These are phyloP conservation scores for Mediolabrus comicus DNA, from an alignment of 108 stramenopile genomes.

Conservation along the genomic window DNA sequence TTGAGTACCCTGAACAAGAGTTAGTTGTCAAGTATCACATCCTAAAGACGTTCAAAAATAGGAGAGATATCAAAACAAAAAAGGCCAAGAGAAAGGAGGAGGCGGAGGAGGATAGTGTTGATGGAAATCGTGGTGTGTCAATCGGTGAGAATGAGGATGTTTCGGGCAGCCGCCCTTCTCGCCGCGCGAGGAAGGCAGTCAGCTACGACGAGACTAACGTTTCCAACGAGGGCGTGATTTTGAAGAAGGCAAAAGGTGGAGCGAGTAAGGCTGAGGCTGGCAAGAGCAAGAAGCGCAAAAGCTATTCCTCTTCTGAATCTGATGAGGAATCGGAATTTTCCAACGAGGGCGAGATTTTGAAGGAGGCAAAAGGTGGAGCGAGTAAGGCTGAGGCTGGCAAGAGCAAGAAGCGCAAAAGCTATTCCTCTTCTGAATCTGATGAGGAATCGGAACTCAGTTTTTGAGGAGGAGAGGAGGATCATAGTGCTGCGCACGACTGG, in stretches of 20 bases:
- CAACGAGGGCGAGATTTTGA: not conserved
- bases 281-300: conserved; percentile 6
- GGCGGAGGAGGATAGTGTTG: no score
- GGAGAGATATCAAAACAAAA: no score
- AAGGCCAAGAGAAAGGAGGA: no score
- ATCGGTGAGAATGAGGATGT: no score
- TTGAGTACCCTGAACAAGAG: no score
- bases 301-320: not conserved
- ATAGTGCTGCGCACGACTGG: no score
- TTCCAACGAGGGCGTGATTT: not conserved
- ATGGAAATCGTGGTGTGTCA: no score
- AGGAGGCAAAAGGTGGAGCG: not conserved
- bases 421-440: not conserved
- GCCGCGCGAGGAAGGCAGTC: not conserved
- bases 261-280: not conserved
- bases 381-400: conserved; percentile 9
- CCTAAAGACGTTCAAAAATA: no score
- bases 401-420: conserved; percentile 3
- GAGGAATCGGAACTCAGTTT: conserved; percentile 4
- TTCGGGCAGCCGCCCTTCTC: not conserved
- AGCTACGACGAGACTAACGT: conserved; percentile 5
- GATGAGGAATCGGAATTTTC: conserved; percentile 8
- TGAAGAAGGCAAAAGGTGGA: not conserved
- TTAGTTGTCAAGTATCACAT: no score
- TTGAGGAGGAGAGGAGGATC: no score